Conservation (phyloP, 257 asterid species). For the Solanum clarkiae region DNA sequence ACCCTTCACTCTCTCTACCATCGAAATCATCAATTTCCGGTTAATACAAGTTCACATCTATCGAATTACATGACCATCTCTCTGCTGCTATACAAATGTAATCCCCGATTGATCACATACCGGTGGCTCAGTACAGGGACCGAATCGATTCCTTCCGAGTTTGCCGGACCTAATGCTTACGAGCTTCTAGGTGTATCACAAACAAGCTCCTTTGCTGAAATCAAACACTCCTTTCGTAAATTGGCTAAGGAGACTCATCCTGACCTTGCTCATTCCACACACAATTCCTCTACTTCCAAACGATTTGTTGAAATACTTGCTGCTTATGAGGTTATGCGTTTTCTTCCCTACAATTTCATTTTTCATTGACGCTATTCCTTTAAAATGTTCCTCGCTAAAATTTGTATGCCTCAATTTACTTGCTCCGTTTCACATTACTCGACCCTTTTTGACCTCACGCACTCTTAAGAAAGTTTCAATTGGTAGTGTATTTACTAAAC, state of each 20-base stretch:
- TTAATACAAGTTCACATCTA: not conserved
- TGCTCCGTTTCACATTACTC: too few relatives aligned
- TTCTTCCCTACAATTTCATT: not conserved
- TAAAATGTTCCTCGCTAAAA: not conserved
- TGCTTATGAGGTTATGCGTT: conserved; percentile 66
- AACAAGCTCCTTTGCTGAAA: conserved; percentile 58
- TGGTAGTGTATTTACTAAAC: not conserved
- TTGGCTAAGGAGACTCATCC: conserved; percentile 96
- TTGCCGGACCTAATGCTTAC: conserved; percentile 61
- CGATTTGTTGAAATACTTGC: conserved; percentile 72
- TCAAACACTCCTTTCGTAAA: conserved; percentile 63
- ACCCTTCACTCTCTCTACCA: not conserved
- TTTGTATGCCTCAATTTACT: not conserved
- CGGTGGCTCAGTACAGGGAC: conserved; percentile 48
- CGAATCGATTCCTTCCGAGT: conserved; percentile 42
- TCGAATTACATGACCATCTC: not conserved
- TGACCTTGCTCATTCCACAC: conserved; percentile 41
- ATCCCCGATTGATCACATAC: conserved; percentile 6
- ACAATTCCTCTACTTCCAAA: conserved; percentile 31
- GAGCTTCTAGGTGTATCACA: conserved; percentile 64
- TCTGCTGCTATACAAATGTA: not conserved
- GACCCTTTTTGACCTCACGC: not conserved
- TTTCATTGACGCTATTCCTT: not conserved
- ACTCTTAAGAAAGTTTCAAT: too few relatives aligned
- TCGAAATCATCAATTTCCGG: not conserved